Evolutionary conservation across 169 alveolate species (phyloP), one percentile per base, ranked within the genome.

Genomic region (Babesia gibsoni): DNA sequence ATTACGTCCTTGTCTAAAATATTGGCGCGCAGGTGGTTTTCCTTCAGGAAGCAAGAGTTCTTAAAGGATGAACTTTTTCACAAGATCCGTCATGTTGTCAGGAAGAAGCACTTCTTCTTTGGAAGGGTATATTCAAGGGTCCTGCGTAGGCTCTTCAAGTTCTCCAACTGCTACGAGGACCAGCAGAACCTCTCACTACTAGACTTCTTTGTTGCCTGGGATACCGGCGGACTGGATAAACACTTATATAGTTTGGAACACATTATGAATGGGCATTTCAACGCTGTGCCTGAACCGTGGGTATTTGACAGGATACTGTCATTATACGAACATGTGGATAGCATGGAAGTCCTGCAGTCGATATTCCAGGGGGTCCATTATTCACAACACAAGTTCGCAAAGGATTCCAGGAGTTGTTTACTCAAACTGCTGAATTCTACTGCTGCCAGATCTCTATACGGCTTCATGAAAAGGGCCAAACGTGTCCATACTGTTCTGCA

Each of bases 101-200:
- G n/a, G 29, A 12, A 42, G 22, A 77, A 56, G 37, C 53, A 50
- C 12, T 20, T 50, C 56, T 53, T 77, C 23, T 77, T 77, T 54
- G 86, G 86, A 3, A 36, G 80, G 29, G 81, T 67, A 10, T 67
- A 68, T n/a, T 77, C 86, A 8, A 10, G 81, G 48, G 29, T 41
- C 22, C 75, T 77, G 12, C 10, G 52, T 10, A 29, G 43, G 14
- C 35, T 12, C 23, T 67, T 74, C 35, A 74, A 74, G 43, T 39
- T 67, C 33, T 42, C 80, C 25, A 67, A 30, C 32, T 30, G 79
- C 56, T 30, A 32, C 37, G 33, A 22, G 54, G 43, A 50, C 25
- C 54, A 52, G 45, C n/a, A 52, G 33, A 39, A 46, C 36, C 50
- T 46, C 45, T 30, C 68, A 3, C 30, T 30, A 4, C 52, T 27